Percentiles rank a stretch among this genome's conserved stretches.
phyloP scores from a whole-genome alignment of 345 rosid species.

The Chamaenerion angustifolium region DNA sequence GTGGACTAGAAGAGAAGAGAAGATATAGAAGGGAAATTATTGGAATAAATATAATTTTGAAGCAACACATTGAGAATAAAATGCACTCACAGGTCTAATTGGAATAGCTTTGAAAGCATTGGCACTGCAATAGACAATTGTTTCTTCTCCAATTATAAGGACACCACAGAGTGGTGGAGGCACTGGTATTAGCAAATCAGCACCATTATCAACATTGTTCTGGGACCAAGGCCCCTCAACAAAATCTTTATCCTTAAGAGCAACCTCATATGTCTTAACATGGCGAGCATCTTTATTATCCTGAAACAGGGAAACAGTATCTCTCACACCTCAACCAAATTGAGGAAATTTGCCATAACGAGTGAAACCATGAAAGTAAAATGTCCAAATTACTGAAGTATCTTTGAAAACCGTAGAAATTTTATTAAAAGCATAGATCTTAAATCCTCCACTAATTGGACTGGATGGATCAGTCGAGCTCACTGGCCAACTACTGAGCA shows the following conservation, averaged over 20 bases:
- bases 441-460: too few species aligned
- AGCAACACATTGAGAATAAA: not conserved
- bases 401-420: not conserved
- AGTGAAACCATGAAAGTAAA: too few species aligned
- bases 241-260: slow-evolving; percentile 89
- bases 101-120: slow-evolving; percentile 76
- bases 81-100: slow-evolving; percentile 56
- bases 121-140: slow-evolving; percentile 84
- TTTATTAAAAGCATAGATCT: too few species aligned
- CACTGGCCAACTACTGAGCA: not conserved
- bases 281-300: slow-evolving; percentile 98
- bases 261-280: slow-evolving; percentile 91
- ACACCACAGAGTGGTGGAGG: slow-evolving; percentile 99
- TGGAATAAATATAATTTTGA: not conserved
- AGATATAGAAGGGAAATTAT: slow-evolving; percentile 4
- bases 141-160: slow-evolving; percentile 89
- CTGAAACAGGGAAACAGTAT: slow-evolving; percentile 19
- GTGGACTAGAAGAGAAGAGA: slow-evolving; percentile 37
- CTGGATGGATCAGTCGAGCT: too few species aligned
- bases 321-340: too few species aligned
- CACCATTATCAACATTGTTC: slow-evolving; percentile 91
- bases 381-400: not conserved
- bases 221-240: slow-evolving; percentile 95
- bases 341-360: too few species aligned
- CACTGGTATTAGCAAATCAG: slow-evolving; percentile 82